A percentile compares a stretch with the other conserved stretches of the same genome.
These are phyloP conservation scores for Acanthamoeba rhysodes DNA, from an alignment of 208 protist species.

Conservation along the genomic window DNA sequence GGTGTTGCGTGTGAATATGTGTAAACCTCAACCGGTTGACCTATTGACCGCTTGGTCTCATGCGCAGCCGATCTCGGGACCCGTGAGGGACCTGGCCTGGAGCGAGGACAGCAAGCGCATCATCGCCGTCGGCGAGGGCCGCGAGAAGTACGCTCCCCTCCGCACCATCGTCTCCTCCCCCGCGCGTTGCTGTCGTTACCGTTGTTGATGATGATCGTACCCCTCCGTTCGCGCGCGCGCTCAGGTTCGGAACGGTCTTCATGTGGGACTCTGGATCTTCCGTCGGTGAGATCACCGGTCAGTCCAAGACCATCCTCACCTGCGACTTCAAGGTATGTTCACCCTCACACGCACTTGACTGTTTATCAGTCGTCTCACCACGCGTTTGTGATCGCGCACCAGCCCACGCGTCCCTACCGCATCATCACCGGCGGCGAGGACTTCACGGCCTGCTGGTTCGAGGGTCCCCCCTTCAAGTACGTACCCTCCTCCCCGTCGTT, in stretches of 20 bases:
- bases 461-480: constrained; percentile 92
- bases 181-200: background rate
- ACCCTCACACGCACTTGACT: too few relatives aligned
- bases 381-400: background rate
- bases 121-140: constrained; percentile 90
- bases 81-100: constrained; percentile 90
- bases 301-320: constrained; percentile 86
- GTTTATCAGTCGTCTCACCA: too few relatives aligned
- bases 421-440: constrained; percentile 89
- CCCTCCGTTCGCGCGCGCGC: background rate
- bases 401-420: constrained; percentile 88
- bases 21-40: background rate
- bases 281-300: constrained; percentile 89
- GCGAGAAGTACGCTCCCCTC: constrained; percentile 78
- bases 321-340: constrained; percentile 83
- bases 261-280: constrained; percentile 89
- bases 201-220: background rate
- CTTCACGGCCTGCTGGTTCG: constrained; percentile 79
- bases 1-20: too few relatives aligned
- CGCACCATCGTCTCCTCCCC: background rate
- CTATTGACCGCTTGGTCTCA: background rate
- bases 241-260: constrained; percentile 85
- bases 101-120: constrained; percentile 89
- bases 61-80: constrained; percentile 72
- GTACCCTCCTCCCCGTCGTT: constrained; percentile 51